phyloP scores from a whole-genome alignment of 2,329 filamentous ascomycete genomes.

The Penicillium sp. region DNA sequence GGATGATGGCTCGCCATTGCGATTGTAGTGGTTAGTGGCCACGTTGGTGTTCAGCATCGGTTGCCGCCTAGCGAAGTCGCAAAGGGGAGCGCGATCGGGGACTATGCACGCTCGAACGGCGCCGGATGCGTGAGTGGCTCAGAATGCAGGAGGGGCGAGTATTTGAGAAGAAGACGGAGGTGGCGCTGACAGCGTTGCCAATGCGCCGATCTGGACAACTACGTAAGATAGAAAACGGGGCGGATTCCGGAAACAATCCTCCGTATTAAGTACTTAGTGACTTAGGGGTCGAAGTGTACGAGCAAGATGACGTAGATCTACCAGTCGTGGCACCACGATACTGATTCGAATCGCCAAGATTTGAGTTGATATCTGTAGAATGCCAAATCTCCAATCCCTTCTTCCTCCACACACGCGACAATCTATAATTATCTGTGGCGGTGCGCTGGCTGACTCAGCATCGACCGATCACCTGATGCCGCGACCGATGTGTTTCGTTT shows the following conservation, averaged over 20 bases:
- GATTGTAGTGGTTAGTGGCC: constrained; percentile 2
- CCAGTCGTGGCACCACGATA: background rate
- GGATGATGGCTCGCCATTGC: constrained; percentile 27
- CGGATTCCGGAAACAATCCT: constrained; percentile 1
- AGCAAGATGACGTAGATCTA: constrained; percentile 14
- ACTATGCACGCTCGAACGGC: background rate
- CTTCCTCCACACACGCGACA: constrained; percentile 2
- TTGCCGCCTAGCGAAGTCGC: constrained; percentile 8
- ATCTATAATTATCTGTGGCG: constrained; percentile 10
- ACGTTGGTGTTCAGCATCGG: constrained; percentile 12
- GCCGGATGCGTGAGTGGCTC: background rate
- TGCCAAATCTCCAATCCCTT: background rate
- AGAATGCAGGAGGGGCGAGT: background rate
- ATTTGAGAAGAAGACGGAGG: constrained; percentile 10
- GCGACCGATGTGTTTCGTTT: constrained; percentile 15
- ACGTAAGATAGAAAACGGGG: too few relatives aligned
- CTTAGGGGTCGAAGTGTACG: too few relatives aligned
- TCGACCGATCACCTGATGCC: constrained; percentile 17
- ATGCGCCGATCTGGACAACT: constrained; percentile 1
- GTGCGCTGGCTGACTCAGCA: constrained; percentile 7
- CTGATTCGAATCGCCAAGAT: background rate
- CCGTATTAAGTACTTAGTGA: too few relatives aligned
- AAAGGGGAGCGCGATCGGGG: background rate
- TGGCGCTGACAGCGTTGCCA: constrained; percentile 18
- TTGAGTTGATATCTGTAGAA: background rate